Conservation (phyloP, 768 basidiomycete genomes). For the Pisolithus marmoratus region DNA sequence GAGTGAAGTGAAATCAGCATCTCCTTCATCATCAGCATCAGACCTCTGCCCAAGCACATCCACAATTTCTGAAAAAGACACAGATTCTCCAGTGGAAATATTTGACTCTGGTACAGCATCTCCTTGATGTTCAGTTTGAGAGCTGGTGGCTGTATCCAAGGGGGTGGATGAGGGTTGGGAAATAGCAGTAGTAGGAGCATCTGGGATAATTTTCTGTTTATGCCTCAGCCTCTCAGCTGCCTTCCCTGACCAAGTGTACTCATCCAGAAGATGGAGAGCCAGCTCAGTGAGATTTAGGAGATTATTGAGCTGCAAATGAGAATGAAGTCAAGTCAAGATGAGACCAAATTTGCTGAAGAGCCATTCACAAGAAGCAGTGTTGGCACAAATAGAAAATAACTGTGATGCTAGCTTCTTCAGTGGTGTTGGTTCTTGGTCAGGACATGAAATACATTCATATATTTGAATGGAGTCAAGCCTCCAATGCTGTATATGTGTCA, state of each 20-base stretch:
- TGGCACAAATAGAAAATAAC: background rate
- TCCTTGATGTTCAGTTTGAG: too few relatives aligned
- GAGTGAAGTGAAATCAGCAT: background rate
- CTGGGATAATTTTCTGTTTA: background rate
- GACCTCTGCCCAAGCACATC: background rate
- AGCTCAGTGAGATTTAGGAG: background rate
- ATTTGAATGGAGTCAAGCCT: background rate
- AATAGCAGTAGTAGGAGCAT: background rate
- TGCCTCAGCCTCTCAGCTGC: background rate
- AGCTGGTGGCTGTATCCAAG: background rate
- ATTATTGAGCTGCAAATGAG: background rate
- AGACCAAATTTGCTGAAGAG: background rate
- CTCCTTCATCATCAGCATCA: background rate
- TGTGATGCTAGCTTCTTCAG: background rate
- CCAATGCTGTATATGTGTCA: too few relatives aligned
- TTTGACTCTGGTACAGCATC: background rate
- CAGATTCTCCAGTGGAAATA: background rate
- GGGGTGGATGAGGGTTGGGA: background rate
- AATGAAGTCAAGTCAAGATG: background rate
- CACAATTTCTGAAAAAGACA: background rate
- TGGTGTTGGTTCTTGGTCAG: background rate
- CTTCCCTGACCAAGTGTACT: too few relatives aligned
- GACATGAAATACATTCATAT: too few relatives aligned
- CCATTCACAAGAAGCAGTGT: background rate
- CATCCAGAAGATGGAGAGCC: background rate